Evolutionary conservation across 2,329 filamentous ascomycete genomes (phyloP).

Genomic region (Xylaria sp.): DNA sequence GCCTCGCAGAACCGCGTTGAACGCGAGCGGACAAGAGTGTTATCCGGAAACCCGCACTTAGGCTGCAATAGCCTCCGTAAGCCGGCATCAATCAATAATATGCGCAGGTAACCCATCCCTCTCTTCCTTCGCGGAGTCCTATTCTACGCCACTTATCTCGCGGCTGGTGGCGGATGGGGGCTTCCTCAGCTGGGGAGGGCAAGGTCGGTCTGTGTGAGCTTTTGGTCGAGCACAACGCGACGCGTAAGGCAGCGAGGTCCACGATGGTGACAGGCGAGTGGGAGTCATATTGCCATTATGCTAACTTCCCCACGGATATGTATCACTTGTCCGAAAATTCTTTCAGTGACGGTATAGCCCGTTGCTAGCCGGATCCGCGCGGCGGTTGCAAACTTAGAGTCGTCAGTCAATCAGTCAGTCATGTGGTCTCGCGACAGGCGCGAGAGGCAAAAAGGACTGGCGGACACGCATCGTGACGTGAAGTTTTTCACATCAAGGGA

Average conservation of each 20-base stretch:
- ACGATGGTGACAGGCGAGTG: not conserved
- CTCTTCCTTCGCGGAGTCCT: not conserved
- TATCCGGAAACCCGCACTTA: constrained; percentile 7
- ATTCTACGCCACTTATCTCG: not conserved
- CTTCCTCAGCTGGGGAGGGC: constrained; percentile 10
- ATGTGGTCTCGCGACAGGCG: constrained; percentile 17
- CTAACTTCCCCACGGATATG: not conserved
- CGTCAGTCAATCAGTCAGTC: constrained; percentile 7
- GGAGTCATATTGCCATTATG: constrained; percentile 16
- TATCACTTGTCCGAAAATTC: not conserved
- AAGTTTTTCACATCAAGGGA: not conserved
- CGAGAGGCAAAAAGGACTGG: constrained; percentile 1
- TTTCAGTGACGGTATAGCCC: too few species aligned
- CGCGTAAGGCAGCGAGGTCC: constrained; percentile 11
- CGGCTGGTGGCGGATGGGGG: constrained; percentile 8
- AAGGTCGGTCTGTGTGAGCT: not conserved
- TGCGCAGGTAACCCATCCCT: not conserved
- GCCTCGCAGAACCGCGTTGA: not conserved
- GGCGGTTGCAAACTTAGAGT: not conserved
- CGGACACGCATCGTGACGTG: constrained; percentile 13
- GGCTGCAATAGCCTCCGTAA: constrained; percentile 21
- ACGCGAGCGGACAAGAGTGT: not conserved
- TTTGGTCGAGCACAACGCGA: not conserved
- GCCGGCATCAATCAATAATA: not conserved
- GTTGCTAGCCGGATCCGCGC: constrained; percentile 21